Evolutionary conservation across 1,284 basidiomycete genomes (phyloP).

Genomic region (Butyriboletus regius): DNA sequence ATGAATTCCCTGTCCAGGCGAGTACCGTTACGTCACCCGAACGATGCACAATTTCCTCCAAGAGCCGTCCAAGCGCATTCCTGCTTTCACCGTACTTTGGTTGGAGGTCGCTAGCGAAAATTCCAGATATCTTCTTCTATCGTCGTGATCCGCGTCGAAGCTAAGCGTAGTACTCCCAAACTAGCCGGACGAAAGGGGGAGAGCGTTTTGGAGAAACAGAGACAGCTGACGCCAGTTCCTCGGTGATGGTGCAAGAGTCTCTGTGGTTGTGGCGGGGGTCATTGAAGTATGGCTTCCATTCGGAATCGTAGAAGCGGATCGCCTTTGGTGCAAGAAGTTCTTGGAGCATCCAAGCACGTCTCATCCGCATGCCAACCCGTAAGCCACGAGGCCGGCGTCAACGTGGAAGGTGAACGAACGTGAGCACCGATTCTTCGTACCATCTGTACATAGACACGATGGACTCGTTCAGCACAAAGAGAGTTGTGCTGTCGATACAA

Average conservation of each 20-base stretch:
- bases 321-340: constrained; percentile 10
- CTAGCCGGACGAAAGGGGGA: not conserved
- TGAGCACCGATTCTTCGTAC: constrained; percentile 11
- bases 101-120: constrained; percentile 8
- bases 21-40: constrained; percentile 11
- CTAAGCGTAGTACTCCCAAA: constrained; percentile 9
- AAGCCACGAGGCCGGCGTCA: not conserved
- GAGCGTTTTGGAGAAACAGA: not conserved
- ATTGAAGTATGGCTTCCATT: constrained; percentile 12
- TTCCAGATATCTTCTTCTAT: constrained; percentile 11
- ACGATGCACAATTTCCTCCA: constrained; percentile 9
- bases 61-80: constrained; percentile 5
- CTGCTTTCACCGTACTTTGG: constrained; percentile 6
- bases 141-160: constrained; percentile 6
- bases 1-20: constrained; percentile 9
- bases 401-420: not conserved
- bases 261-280: constrained; percentile 4
- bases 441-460: constrained; percentile 15
- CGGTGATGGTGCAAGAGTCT: constrained; percentile 4
- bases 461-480: not conserved
- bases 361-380: constrained; percentile 5
- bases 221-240: constrained; percentile 1
- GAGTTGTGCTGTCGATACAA: constrained; percentile 2
- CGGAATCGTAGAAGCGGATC: constrained; percentile 11
- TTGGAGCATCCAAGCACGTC: constrained; percentile 12